Percentiles rank a stretch among this genome's conserved stretches.
These are phyloP conservation scores for Sphenostylis stenocarpa DNA, from an alignment of 306 rosid species.

Conservation along the genomic window DNA sequence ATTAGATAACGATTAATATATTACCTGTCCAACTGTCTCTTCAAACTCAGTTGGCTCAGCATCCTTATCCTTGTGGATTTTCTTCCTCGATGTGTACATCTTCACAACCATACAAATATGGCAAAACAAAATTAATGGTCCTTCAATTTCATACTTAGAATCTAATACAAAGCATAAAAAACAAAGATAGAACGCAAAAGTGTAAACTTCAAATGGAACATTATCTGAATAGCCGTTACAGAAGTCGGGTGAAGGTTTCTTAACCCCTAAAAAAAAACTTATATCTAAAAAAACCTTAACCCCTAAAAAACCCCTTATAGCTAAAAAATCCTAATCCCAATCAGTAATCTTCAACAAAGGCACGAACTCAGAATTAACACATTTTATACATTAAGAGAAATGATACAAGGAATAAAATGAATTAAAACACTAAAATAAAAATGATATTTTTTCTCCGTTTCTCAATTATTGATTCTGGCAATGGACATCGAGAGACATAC, in stretches of 20 bases:
- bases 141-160: background rate
- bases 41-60: constrained; percentile 75
- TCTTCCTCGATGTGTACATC: constrained; percentile 73
- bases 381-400: background rate
- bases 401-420: background rate
- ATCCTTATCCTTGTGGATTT: constrained; percentile 70
- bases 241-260: too few relatives aligned
- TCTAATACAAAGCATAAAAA: background rate
- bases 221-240: too few relatives aligned
- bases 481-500: background rate
- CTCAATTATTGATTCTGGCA: background rate
- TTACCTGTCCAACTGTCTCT: constrained; percentile 80
- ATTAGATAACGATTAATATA: too few relatives aligned
- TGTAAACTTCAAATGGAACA: background rate
- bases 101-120: constrained; percentile 23
- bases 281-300: too few relatives aligned
- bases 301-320: too few relatives aligned
- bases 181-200: too few relatives aligned
- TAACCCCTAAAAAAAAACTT: too few relatives aligned
- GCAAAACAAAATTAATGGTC: background rate
- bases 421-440: background rate
- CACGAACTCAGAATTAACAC: background rate
- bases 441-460: background rate
- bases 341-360: background rate
- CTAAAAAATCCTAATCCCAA: too few relatives aligned